Conservation (phyloP, 305 asterid genomes). For the Vinca major region DNA sequence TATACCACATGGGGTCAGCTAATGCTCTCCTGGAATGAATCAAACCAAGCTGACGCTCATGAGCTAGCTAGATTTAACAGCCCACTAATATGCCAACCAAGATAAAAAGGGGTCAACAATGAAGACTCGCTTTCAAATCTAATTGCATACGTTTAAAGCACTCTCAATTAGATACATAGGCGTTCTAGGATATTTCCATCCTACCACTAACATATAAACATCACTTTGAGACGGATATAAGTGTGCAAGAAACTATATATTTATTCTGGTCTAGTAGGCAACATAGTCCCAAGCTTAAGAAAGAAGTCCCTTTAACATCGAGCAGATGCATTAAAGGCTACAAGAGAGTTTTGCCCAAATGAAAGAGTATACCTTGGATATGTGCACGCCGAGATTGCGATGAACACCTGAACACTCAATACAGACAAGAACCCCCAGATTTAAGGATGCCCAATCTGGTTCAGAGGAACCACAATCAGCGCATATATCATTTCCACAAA, state of each 20-base stretch:
- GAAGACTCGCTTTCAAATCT: not conserved
- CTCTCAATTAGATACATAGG: not conserved
- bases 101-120: not conserved
- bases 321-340: not conserved
- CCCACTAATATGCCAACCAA: not conserved
- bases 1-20: too few species aligned
- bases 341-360: not conserved
- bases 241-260: not conserved
- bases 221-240: not conserved
- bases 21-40: not conserved
- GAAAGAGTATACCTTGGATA: conserved; percentile 67
- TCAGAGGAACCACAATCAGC: conserved; percentile 95
- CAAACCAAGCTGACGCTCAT: not conserved
- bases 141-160: not conserved
- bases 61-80: not conserved
- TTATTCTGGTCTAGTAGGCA: not conserved
- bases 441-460: conserved; percentile 98
- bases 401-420: conserved; percentile 99
- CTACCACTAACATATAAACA: not conserved
- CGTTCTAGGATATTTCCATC: not conserved
- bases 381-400: conserved; percentile 98
- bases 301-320: conserved; percentile 8
- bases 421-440: conserved; percentile 94
- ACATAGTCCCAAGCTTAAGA: not conserved
- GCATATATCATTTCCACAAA: conserved; percentile 82